Conservation (phyloP, 2,329 filamentous ascomycete species). For the Colletotrichum sp. region DNA sequence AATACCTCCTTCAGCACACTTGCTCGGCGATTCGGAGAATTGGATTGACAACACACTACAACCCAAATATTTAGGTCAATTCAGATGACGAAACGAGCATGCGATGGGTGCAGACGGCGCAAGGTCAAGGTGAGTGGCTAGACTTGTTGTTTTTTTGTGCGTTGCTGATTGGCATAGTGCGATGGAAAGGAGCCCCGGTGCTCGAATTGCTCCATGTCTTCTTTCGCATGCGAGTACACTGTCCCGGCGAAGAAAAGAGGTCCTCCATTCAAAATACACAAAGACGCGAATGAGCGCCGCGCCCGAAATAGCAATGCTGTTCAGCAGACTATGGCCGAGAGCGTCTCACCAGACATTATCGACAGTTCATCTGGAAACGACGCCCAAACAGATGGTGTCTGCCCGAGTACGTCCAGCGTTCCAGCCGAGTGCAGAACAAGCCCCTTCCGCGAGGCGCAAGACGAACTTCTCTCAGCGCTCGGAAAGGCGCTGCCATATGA, state of each 20-base stretch:
- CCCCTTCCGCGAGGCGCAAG: neutral
- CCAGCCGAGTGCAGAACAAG: neutral
- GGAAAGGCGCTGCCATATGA: neutral
- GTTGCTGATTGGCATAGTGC: neutral
- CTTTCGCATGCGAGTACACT: neutral
- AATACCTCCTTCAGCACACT: neutral
- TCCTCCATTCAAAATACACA: neutral
- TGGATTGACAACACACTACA: neutral
- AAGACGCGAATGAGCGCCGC: neutral
- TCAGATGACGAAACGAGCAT: conserved; percentile 1
- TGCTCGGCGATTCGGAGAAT: neutral
- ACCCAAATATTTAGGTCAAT: accelerated
- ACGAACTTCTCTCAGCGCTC: neutral
- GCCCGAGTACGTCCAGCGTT: accelerated
- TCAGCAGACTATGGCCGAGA: neutral
- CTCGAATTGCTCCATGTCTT: neutral
- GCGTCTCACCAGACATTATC: neutral
- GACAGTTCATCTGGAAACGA: neutral
- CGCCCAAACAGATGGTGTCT: accelerated
- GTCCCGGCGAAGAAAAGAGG: conserved; percentile 3
- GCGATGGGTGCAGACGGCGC: conserved; percentile 14
- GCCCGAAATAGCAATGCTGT: neutral
- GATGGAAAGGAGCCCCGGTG: neutral
- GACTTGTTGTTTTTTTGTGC: neutral
- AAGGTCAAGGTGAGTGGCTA: conserved; percentile 11